Evolutionary conservation across 2,329 filamentous ascomycete species (phyloP), one percentile per base, ranked within the genome.

Genomic region (Sarocladium oryzae): DNA sequence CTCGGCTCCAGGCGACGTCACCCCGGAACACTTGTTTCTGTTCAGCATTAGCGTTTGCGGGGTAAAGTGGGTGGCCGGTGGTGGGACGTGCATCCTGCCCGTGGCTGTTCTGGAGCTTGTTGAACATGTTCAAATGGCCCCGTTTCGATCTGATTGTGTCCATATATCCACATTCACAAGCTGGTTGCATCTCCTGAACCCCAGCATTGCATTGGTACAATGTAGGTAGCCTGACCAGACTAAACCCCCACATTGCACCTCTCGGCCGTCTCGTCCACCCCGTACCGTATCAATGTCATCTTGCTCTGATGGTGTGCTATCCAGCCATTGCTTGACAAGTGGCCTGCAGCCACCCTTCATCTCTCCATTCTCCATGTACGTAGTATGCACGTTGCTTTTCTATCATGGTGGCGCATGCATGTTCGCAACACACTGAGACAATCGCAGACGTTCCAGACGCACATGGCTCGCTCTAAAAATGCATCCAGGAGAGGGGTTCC

Each of bases 271-370:
- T 40, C 36, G 21, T 4, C 16, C 8, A 4, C 36, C 18, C 36
- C 4, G 36, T 43, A 28, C n/a, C 40, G 43, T 26, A 33, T 48
- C 26, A 30, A 32, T 20, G n/a, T n/a, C 43, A 16, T 18, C 23
- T 28, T 9, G 11, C 26, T 30, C 16, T 32, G 43, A 32, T 21
- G 43, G 43, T 48, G 43, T 48, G 43, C 28, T 18, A 48, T n/a
- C 43, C 43, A 48, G 32, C 43, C 43, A 30, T 32, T 11, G 40
- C 43, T 48, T 33, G 28, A 48, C 43, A 48, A 48, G 10, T 48
- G 26, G 43, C 43, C 28, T 33, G n/a, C 43, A 48, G 24, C 24
- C 40, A 10, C 5, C 24, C 24, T n/a, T n/a, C n/a, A n/a, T n/a
- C 26, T 48, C n/a, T 26, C 40, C 43, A 24, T 48, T 26, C 16